Base-by-base conservation (phyloP, 352 stramenopile species). In the Phytopythium boreale region DNA sequence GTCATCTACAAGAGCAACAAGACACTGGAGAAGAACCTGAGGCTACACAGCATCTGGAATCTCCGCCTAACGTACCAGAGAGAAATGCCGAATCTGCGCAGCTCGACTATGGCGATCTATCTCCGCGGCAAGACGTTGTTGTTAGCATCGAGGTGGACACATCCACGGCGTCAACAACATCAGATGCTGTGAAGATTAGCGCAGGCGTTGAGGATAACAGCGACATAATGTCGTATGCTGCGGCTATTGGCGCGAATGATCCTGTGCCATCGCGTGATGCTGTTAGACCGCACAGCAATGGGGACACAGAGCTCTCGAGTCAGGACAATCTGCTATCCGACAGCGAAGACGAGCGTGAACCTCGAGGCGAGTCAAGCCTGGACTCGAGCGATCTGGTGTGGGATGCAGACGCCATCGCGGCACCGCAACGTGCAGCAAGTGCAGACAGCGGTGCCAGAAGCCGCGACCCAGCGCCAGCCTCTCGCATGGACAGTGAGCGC, bases 321-420 rank as follows among this genome's bases (percentile, higher is more conserved):
- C 14, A 2, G 8, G 24, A 37, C 22, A 2, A 6, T 20, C 15
- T 10, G 9, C 14, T 36, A 2, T 24, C 24, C 12, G 39, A 37
- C 12, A 49, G 41, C 29, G 27, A 49, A 22, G 52, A 66, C 34
- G 69, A 62, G 2, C 47, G 69, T 7, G 57, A 51, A 8, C 63
- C 41, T 24, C 31, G 27, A n/a, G 53, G 34, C 7, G 57, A 62
- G 9, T 68, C 56, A 19, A 79, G 72, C 39, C 68, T 76, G 19
- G 69, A 79, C 49, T 79, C 72, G 36, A 69, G 22, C 34, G 69
- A 77, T 22, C 52, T 79, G 24, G 68, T 79, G 63, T 63, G 74
- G 67, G 72, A 79, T 29, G 69, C 70, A 2, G 69, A 79, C 27
- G 69, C 59, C 9, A 70, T 79, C 12, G 2, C 24, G 4, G 49